A percentile compares a stretch with the other conserved stretches of the same genome.
phyloP scores from a whole-genome alignment of 805 yeast genomes.

The Candida cerambycidarum region DNA sequence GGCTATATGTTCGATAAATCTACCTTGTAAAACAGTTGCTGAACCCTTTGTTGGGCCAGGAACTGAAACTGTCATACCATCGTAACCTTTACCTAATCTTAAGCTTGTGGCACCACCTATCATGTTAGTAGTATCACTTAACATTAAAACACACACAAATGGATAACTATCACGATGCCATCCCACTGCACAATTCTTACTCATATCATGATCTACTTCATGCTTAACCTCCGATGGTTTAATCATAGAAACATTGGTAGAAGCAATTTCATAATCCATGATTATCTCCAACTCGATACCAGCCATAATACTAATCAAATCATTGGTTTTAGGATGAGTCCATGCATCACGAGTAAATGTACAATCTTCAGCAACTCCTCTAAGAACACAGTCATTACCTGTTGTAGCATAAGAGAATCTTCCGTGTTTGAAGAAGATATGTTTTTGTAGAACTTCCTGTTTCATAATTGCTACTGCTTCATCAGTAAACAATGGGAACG shows the following conservation, averaged over 20 bases:
- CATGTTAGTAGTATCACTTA: constrained; percentile 57
- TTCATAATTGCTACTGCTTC: constrained; percentile 61
- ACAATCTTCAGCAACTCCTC: constrained; percentile 51
- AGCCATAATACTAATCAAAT: constrained; percentile 54
- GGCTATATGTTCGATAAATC: constrained; percentile 42
- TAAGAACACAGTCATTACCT: constrained; percentile 48
- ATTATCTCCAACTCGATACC: constrained; percentile 54
- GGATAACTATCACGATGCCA: constrained; percentile 69
- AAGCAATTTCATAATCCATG: constrained; percentile 61
- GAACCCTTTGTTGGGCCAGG: constrained; percentile 35
- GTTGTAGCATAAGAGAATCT: constrained; percentile 42
- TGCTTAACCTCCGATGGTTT: constrained; percentile 27
- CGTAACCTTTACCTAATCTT: constrained; percentile 40
- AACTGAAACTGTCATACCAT: constrained; percentile 19
- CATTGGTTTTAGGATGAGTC: constrained; percentile 57
- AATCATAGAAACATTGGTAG: constrained; percentile 50
- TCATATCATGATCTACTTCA: constrained; percentile 38
- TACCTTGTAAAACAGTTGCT: constrained; percentile 40
- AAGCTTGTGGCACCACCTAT: constrained; percentile 61
- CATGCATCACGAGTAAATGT: constrained; percentile 58
- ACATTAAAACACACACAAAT: constrained; percentile 67
- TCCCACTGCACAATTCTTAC: constrained; percentile 39
- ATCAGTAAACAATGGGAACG: constrained; percentile 60
- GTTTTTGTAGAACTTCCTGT: constrained; percentile 50
- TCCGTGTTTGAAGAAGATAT: constrained; percentile 45